Conservation (phyloP, 805 yeast species). For the Metschnikowia henanensis region DNA sequence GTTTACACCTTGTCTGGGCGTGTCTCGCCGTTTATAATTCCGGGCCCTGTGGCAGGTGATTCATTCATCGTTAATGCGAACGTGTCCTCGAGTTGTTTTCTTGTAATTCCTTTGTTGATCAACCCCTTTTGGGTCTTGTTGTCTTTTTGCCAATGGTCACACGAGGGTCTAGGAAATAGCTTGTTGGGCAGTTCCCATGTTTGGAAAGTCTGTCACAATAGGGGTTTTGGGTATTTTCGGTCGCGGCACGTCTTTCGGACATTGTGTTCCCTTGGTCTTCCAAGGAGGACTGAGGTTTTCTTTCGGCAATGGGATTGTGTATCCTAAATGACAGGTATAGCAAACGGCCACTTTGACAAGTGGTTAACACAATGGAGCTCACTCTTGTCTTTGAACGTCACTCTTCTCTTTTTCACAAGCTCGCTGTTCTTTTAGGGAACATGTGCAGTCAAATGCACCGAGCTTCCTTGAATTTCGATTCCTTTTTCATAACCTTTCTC, state of each 20-base stretch:
- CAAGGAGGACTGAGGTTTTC: conserved; percentile 15
- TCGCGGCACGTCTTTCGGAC: neutral
- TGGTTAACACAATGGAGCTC: conserved; percentile 83
- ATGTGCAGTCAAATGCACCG: conserved; percentile 71
- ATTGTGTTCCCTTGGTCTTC: conserved; percentile 15
- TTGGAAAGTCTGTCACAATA: neutral
- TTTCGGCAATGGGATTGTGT: conserved; percentile 63
- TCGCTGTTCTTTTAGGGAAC: conserved; percentile 29
- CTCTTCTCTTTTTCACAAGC: conserved; percentile 14
- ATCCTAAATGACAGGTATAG: conserved; percentile 74
- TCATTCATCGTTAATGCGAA: neutral
- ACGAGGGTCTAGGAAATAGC: neutral
- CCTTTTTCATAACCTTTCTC: conserved; percentile 25
- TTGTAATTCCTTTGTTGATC: conserved; percentile 4
- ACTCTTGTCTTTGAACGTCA: conserved; percentile 70
- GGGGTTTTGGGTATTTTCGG: neutral
- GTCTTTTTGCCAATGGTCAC: conserved; percentile 9
- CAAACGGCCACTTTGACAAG: conserved; percentile 47
- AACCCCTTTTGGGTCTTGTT: conserved; percentile 17
- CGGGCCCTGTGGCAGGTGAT: conserved; percentile 1
- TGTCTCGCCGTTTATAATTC: neutral
- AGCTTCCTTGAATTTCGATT: conserved; percentile 37
- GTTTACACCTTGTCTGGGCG: conserved; percentile 7
- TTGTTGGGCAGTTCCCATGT: neutral
- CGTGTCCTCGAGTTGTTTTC: conserved; percentile 1